Evolutionary conservation across 108 stramenopile species (phyloP), one percentile per base, ranked within the genome.

Genomic region (Skeletonema potamos): DNA sequence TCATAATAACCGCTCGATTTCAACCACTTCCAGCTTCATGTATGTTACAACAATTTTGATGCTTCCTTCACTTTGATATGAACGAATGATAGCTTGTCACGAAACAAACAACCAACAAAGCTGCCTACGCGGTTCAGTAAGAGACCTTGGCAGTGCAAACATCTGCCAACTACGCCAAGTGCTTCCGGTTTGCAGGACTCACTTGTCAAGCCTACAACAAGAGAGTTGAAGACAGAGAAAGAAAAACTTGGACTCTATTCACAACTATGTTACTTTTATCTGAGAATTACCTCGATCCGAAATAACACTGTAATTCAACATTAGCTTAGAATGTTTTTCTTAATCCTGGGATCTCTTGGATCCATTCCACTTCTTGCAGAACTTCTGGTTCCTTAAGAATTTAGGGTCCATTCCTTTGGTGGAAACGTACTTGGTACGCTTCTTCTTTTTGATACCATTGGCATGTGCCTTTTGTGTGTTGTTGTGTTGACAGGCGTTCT

Each of bases 401-500:
- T 96, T 96, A 58, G 96, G 93, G 79, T 96, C 96, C 92, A 94
- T 94, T 48, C 92, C 93, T 62, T 82, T 76, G 59, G 89, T 90
- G 13, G 85, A 86, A 29, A 90, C 87, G 76, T 86, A 91, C 77
- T 86, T 87, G 66, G 77, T 83, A 55, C 83, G 79, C 86, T 92
- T 89, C 75, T 83, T 87, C 89, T 92, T 93, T 82, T 94, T 94
- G 82, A 96, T 96, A 29, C 96, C 96, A 63, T 92, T 93, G 83
- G 86, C 86, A 66, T 93, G 92, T 62, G 93, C 96, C 90, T 96
- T 96, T 85, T 85, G 86, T 48, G 92, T 93, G 64, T 85, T 87
- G 89, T 96, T 96, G 85, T 94, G 93, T 69, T 91, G 92, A 76
- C 92, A 93, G 68, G 93, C 93, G 84, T 96, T 96, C 92, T 96